Conservation (phyloP, 2,329 filamentous ascomycete genomes). For the Fusarium globosum region DNA sequence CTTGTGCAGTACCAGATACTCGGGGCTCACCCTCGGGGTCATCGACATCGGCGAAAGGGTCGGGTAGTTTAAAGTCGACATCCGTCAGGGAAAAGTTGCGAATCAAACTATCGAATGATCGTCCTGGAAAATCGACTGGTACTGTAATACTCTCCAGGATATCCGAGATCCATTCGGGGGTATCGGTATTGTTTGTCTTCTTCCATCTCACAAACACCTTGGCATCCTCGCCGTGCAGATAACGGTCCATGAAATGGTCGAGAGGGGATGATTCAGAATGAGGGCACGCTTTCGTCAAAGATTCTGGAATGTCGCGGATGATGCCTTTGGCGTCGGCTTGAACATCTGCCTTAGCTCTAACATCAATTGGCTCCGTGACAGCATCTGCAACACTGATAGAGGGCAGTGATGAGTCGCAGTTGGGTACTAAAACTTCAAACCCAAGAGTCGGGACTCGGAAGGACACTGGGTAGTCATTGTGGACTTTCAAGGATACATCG, state of each 20-base stretch:
- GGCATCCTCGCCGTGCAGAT: constrained; percentile 82
- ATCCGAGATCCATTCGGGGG: constrained; percentile 85
- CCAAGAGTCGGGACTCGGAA: constrained; percentile 81
- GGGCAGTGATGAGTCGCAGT: constrained; percentile 77
- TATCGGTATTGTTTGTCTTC: constrained; percentile 70
- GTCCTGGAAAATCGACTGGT: constrained; percentile 85
- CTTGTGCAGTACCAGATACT: constrained; percentile 85
- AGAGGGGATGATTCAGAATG: constrained; percentile 82
- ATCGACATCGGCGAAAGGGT: constrained; percentile 80
- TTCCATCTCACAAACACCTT: constrained; percentile 87
- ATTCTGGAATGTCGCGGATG: constrained; percentile 78
- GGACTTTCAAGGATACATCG: constrained; percentile 77
- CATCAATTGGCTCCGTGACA: constrained; percentile 71
- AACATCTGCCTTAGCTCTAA: constrained; percentile 76
- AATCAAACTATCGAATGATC: constrained; percentile 83
- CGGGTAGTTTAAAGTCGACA: constrained; percentile 86
- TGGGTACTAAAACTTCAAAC: constrained; percentile 87
- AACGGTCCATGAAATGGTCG: constrained; percentile 82
- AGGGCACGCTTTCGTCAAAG: constrained; percentile 79
- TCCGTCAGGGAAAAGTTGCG: constrained; percentile 88
- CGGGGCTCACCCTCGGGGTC: constrained; percentile 79
- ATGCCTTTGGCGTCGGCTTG: constrained; percentile 76
- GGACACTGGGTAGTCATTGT: constrained; percentile 82
- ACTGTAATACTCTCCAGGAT: constrained; percentile 85
- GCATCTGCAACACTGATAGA: constrained; percentile 84